These are phyloP conservation scores for Talaromyces albobiverticillius DNA, from an alignment of 2,329 filamentous ascomycete genomes.

Conservation along the genomic window DNA sequence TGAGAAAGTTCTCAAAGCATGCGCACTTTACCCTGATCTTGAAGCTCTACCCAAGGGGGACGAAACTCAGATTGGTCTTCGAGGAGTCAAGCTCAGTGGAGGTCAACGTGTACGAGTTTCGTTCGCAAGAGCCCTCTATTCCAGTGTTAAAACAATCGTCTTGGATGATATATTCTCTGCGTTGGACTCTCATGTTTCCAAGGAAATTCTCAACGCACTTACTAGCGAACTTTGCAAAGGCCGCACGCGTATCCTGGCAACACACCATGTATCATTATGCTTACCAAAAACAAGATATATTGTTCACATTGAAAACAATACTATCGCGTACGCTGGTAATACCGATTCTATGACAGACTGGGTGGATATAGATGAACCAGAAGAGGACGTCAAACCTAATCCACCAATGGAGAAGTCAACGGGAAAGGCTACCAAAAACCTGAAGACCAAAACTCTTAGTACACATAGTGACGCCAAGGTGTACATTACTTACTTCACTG, in stretches of 20 bases:
- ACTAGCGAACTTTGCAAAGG: slow-evolving; percentile 66
- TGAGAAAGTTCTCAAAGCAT: slow-evolving; percentile 65
- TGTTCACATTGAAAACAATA: slow-evolving; percentile 66
- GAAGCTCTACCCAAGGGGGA: slow-evolving; percentile 76
- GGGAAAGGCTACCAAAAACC: background rate
- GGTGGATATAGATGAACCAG: background rate
- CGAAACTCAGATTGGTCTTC: slow-evolving; percentile 75
- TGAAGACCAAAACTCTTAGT: background rate
- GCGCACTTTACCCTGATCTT: slow-evolving; percentile 71
- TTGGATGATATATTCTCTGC: slow-evolving; percentile 81
- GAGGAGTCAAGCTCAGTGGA: slow-evolving; percentile 79
- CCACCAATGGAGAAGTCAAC: background rate
- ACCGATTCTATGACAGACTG: background rate
- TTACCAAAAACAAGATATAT: slow-evolving; percentile 69
- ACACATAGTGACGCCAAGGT: background rate
- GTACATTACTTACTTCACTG: background rate
- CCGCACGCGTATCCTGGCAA: slow-evolving; percentile 74
- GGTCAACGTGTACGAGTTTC: slow-evolving; percentile 81
- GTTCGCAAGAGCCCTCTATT: slow-evolving; percentile 76
- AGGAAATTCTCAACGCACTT: slow-evolving; percentile 72
- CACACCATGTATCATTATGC: slow-evolving; percentile 74
- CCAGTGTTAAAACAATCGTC: slow-evolving; percentile 69
- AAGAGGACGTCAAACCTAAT: too few species aligned
- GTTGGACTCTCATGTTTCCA: slow-evolving; percentile 78
- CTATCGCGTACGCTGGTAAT: slow-evolving; percentile 14